A percentile compares a stretch with the other conserved stretches of the same genome.
phyloP scores from a whole-genome alignment of 1,284 basidiomycete genomes.

The Ceratobasidium sp. region DNA sequence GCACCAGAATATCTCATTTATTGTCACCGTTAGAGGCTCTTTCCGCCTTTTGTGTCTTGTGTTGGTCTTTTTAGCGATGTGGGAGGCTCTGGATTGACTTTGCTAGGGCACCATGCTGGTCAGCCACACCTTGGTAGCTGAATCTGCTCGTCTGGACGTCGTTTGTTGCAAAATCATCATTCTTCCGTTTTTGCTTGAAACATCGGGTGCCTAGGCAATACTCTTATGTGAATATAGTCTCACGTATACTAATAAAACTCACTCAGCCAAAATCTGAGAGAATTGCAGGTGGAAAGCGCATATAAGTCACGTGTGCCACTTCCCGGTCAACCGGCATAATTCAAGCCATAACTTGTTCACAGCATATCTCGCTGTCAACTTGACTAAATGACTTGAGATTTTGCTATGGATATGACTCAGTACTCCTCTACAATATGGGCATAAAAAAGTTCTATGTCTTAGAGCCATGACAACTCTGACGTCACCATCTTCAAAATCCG shows the following conservation, averaged over 20 bases:
- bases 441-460: background rate
- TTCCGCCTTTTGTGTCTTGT: background rate
- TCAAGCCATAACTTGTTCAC: background rate
- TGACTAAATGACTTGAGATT: background rate
- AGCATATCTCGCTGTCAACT: background rate
- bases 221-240: background rate
- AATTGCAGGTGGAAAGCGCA: background rate
- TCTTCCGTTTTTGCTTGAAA: no score
- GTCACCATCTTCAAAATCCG: background rate
- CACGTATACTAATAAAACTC: background rate
- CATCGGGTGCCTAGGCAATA: background rate
- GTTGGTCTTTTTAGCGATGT: background rate
- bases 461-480: background rate
- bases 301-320: slow-evolving; percentile 1
- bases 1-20: slow-evolving; percentile 9
- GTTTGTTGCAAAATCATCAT: no score
- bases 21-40: background rate
- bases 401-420: background rate
- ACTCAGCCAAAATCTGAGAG: background rate
- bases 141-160: background rate
- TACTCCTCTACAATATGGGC: background rate
- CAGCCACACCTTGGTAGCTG: slow-evolving; percentile 1
- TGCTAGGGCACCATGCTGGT: slow-evolving; percentile 1
- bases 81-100: background rate
- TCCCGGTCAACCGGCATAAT: background rate